phyloP scores from a whole-genome alignment of 495 filamentous ascomycete genomes.

The Durotheca rogersii region DNA sequence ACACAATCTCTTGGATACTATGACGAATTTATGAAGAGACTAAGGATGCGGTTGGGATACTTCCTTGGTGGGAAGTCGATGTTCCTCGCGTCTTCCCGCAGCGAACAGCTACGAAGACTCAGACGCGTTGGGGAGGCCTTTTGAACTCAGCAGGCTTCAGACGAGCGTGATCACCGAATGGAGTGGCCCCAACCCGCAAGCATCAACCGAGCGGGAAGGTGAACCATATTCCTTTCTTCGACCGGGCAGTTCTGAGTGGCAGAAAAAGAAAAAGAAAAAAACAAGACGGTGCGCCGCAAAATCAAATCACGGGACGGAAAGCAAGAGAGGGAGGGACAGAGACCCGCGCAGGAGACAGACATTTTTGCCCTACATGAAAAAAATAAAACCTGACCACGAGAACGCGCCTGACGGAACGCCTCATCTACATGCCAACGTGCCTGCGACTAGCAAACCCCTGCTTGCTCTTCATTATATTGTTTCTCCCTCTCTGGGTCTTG shows the following conservation, averaged over 20 bases:
- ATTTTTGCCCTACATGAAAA: too few species aligned
- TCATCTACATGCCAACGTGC: constrained; percentile 13
- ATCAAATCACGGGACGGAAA: constrained; percentile 14
- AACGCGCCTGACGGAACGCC: constrained; percentile 13
- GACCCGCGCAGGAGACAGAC: constrained; percentile 8
- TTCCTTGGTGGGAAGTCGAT: background rate
- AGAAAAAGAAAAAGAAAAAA: too few species aligned
- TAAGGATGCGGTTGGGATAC: background rate
- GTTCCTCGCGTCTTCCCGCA: constrained; percentile 1
- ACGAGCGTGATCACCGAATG: constrained; percentile 4
- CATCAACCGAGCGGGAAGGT: constrained; percentile 1
- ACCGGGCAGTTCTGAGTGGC: too few species aligned
- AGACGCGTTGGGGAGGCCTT: constrained; percentile 2
- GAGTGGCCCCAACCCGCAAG: background rate
- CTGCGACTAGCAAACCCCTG: too few species aligned
- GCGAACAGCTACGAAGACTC: too few species aligned
- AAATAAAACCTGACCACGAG: constrained; percentile 6
- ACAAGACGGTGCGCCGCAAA: too few species aligned
- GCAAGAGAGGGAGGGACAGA: background rate
- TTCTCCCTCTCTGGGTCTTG: too few species aligned
- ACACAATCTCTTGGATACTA: constrained; percentile 21
- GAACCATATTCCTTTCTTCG: too few species aligned
- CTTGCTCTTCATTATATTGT: too few species aligned
- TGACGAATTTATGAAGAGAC: constrained; percentile 1
- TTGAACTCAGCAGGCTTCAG: background rate